These are phyloP conservation scores for Aureobasidium mangrovei DNA, from an alignment of 2,329 filamentous ascomycete genomes.

Conservation along the genomic window DNA sequence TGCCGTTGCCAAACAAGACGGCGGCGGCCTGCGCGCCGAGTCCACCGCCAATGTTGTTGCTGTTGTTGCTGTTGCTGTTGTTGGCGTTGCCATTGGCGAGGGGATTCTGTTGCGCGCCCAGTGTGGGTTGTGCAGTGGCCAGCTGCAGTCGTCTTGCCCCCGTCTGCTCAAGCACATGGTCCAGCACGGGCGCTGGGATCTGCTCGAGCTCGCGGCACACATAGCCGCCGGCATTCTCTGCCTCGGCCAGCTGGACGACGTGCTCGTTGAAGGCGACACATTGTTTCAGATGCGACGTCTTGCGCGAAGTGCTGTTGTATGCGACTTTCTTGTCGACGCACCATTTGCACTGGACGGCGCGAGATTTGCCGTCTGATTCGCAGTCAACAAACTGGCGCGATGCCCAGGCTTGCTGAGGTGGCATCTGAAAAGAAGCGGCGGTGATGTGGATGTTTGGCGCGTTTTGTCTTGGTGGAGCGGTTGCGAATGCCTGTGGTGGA, in stretches of 20 bases:
- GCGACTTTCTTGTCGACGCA: slow-evolving; percentile 13
- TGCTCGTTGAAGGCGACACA: slow-evolving; percentile 11
- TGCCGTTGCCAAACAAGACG: not conserved
- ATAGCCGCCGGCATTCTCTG: slow-evolving; percentile 1
- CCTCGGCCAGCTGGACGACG: slow-evolving; percentile 3
- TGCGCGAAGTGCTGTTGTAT: slow-evolving; percentile 12
- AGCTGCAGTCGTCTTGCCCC: not conserved
- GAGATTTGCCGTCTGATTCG: slow-evolving; percentile 12
- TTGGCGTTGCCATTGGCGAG: not conserved
- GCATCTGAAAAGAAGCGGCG: not conserved
- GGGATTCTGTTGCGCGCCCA: no score
- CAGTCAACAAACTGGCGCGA: slow-evolving; percentile 4
- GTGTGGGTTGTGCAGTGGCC: not conserved
- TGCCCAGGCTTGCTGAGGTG: slow-evolving; percentile 11
- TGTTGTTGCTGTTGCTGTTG: no score
- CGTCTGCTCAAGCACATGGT: not conserved
- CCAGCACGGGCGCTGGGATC: slow-evolving; percentile 1
- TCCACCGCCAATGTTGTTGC: no score
- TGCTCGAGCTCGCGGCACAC: not conserved
- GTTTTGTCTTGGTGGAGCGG: not conserved
- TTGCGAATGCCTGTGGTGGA: not conserved
- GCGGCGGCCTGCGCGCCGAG: slow-evolving; percentile 1
- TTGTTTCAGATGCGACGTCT: slow-evolving; percentile 9
- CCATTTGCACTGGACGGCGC: slow-evolving; percentile 12
- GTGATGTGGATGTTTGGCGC: not conserved